Conservation (phyloP, 352 stramenopile species). For the Phytophthora palmivora region DNA sequence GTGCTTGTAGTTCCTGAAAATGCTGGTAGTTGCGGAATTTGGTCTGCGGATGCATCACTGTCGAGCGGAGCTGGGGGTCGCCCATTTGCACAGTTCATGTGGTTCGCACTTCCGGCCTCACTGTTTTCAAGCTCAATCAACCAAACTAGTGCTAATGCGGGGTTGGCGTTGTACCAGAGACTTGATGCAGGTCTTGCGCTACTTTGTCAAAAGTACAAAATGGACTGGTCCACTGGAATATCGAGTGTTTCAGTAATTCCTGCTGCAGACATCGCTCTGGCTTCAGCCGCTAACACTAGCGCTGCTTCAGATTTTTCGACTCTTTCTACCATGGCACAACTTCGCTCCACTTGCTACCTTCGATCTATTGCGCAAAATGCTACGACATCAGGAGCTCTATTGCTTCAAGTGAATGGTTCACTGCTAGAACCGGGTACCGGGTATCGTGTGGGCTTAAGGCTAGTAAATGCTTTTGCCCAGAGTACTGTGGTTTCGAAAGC, state of each 20-base stretch:
- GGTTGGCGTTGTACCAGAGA: slow-evolving; percentile 32
- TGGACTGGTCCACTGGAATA: slow-evolving; percentile 44
- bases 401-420: slow-evolving; percentile 55
- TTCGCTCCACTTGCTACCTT: slow-evolving; percentile 62
- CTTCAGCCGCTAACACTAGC: slow-evolving; percentile 12
- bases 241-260: slow-evolving; percentile 38
- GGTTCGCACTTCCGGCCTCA: slow-evolving; percentile 49
- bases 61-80: slow-evolving; percentile 64
- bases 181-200: slow-evolving; percentile 40
- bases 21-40: slow-evolving; percentile 67
- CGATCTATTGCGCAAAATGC: slow-evolving; percentile 40
- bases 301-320: slow-evolving; percentile 29
- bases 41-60: slow-evolving; percentile 56
- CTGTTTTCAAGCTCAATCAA: slow-evolving; percentile 25
- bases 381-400: slow-evolving; percentile 23
- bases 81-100: slow-evolving; percentile 45
- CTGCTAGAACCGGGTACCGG: slow-evolving; percentile 40
- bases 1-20: slow-evolving; percentile 61
- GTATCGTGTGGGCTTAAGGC: slow-evolving; percentile 59
- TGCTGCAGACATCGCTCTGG: slow-evolving; percentile 35
- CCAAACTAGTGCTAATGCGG: slow-evolving; percentile 11
- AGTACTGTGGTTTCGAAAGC: slow-evolving; percentile 26
- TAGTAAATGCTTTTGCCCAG: slow-evolving; percentile 71
- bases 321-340: slow-evolving; percentile 51
- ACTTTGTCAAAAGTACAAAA: slow-evolving; percentile 63